phyloP scores from a whole-genome alignment of 176 grass and related monocot genomes.

The Rhynchospora breviuscula region DNA sequence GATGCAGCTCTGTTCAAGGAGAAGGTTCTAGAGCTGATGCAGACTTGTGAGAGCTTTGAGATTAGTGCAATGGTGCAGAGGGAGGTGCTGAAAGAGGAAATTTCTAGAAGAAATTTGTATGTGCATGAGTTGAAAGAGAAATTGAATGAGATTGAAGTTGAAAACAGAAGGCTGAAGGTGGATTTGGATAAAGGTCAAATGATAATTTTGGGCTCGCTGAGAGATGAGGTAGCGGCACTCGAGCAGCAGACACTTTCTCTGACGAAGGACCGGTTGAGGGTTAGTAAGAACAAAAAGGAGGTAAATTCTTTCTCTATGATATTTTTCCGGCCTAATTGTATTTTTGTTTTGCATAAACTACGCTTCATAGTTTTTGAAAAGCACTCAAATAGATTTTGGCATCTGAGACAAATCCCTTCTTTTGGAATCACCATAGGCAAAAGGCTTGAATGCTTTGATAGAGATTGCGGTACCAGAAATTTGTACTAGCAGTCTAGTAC shows the following conservation, averaged over 20 bases:
- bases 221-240: constrained; percentile 54
- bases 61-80: constrained; percentile 73
- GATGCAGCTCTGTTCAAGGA: constrained; percentile 72
- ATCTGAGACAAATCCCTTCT: too few species aligned
- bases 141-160: constrained; percentile 50
- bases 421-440: too few species aligned
- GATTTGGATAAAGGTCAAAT: constrained; percentile 54
- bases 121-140: constrained; percentile 71
- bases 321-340: neutral
- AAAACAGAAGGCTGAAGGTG: constrained; percentile 78
- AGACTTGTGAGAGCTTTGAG: constrained; percentile 70
- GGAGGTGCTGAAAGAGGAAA: constrained; percentile 77
- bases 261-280: constrained; percentile 44
- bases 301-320: constrained; percentile 25
- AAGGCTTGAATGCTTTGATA: neutral
- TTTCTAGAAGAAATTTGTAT: constrained; percentile 53
- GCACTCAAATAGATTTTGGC: too few species aligned
- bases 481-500: neutral
- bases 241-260: constrained; percentile 61
- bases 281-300: constrained; percentile 56
- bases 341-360: neutral
- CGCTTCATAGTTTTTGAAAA: too few species aligned
- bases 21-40: constrained; percentile 67
- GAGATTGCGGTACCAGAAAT: neutral
- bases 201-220: constrained; percentile 52